Percentiles rank a stretch among this genome's conserved stretches.
Conservation (phyloP, 495 filamentous ascomycete species). For the Viridothelium virens region DNA sequence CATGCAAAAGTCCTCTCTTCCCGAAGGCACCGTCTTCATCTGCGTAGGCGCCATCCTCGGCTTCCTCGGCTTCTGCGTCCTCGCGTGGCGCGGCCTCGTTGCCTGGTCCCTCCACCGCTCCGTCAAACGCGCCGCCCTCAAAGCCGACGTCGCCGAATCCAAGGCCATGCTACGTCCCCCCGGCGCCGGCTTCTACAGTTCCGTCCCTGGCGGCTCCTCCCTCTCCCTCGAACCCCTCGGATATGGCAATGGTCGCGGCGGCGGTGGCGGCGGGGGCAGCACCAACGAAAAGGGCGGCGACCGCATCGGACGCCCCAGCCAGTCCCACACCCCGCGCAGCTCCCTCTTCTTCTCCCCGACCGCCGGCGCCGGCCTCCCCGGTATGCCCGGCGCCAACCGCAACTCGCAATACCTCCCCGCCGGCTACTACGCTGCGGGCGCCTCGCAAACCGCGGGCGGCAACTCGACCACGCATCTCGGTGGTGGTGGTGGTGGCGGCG, state of each 20-base stretch:
- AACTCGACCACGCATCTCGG: conserved; percentile 43
- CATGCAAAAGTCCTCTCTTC: conserved; percentile 85
- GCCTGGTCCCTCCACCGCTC: conserved; percentile 89
- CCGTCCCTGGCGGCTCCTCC: conserved; percentile 17
- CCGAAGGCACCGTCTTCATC: conserved; percentile 95
- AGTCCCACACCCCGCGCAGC: conserved; percentile 34
- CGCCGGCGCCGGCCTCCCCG: conserved; percentile 46
- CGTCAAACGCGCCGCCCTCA: conserved; percentile 70
- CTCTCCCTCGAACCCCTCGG: conserved; percentile 42
- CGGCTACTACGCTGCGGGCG: conserved; percentile 79
- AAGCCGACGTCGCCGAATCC: conserved; percentile 57
- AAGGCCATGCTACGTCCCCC: conserved; percentile 45
- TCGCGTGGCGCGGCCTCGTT: conserved; percentile 81
- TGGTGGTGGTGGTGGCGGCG: conserved; percentile 44
- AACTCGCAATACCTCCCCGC: conserved; percentile 69
- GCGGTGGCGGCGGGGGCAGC: conserved; percentile 1
- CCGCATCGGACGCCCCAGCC: conserved; percentile 4
- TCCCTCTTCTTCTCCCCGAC: conserved; percentile 94
- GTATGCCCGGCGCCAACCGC: conserved; percentile 43
- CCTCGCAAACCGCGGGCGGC: conserved; percentile 44
- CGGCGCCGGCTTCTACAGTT: conserved; percentile 34
- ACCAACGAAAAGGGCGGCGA: neutral
- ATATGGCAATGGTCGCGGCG: conserved; percentile 32
- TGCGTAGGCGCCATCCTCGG: conserved; percentile 81
- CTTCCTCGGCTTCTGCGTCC: conserved; percentile 66